Conservation (phyloP, 2,329 filamentous ascomycete species). For the Phaeoacremonium minimum region DNA sequence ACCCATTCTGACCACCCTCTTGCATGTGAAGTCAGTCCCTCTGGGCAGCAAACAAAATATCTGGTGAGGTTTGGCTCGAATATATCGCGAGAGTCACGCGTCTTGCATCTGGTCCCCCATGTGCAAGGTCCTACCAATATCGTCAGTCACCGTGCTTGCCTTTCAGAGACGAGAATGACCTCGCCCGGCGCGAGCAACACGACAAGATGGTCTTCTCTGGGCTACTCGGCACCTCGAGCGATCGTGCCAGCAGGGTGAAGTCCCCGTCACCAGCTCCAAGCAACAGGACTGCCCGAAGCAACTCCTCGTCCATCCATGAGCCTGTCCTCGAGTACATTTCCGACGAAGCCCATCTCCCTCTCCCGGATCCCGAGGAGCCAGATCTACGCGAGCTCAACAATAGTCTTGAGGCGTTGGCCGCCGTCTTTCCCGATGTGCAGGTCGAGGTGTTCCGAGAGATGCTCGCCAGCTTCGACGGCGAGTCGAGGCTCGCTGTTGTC, state of each 20-base stretch:
- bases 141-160: too few relatives aligned
- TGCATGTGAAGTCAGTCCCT: too few relatives aligned
- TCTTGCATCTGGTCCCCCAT: too few relatives aligned
- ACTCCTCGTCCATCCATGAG: slow-evolving; percentile 21
- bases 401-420: slow-evolving; percentile 62
- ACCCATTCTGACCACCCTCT: too few relatives aligned
- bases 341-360: slow-evolving; percentile 50
- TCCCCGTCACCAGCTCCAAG: slow-evolving; percentile 15
- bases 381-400: slow-evolving; percentile 68
- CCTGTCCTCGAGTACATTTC: slow-evolving; percentile 42
- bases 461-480: slow-evolving; percentile 68
- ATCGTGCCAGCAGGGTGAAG: slow-evolving; percentile 18
- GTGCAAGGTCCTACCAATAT: too few relatives aligned
- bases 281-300: slow-evolving; percentile 18
- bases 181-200: too few relatives aligned
- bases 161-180: too few relatives aligned
- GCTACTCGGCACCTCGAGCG: slow-evolving; percentile 38
- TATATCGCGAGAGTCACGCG: too few relatives aligned
- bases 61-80: too few relatives aligned
- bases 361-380: slow-evolving; percentile 45
- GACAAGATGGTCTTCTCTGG: slow-evolving; percentile 45
- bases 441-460: slow-evolving; percentile 80
- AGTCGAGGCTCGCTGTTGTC: slow-evolving; percentile 72
- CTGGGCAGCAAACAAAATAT: too few relatives aligned
- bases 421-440: slow-evolving; percentile 76